Conservation (phyloP, 805 yeast species). For the Candida hungchunana region DNA sequence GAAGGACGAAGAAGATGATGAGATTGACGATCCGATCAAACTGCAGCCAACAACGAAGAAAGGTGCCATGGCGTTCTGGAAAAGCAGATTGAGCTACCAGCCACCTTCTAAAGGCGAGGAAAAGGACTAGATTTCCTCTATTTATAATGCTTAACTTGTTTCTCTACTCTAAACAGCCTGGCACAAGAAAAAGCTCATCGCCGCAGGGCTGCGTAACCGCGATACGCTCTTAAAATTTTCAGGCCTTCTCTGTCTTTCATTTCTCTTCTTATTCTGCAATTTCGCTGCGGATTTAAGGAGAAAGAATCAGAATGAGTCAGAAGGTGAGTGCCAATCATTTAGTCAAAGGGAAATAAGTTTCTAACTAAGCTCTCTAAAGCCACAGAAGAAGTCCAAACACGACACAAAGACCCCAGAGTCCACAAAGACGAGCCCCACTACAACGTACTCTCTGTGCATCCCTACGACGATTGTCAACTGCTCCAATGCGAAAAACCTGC, state of each 20-base stretch:
- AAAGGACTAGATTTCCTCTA: neutral
- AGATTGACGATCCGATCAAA: slow-evolving; percentile 22
- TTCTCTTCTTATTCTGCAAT: slow-evolving; percentile 1
- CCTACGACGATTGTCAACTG: slow-evolving; percentile 61
- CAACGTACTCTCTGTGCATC: slow-evolving; percentile 58
- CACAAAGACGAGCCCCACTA: slow-evolving; percentile 4
- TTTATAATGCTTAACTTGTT: neutral
- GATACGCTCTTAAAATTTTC: slow-evolving; percentile 11
- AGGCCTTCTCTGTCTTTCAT: slow-evolving; percentile 7
- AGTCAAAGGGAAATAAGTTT: too few species aligned
- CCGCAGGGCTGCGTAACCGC: slow-evolving; percentile 11
- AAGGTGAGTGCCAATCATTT: neutral
- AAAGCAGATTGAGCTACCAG: slow-evolving; percentile 17
- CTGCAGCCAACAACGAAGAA: slow-evolving; percentile 26
- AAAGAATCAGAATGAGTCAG: neutral
- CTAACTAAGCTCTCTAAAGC: slow-evolving; percentile 2
- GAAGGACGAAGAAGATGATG: slow-evolving; percentile 15
- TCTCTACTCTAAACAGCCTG: too few species aligned
- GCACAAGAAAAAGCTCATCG: slow-evolving; percentile 6
- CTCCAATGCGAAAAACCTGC: slow-evolving; percentile 56
- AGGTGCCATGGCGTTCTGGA: slow-evolving; percentile 25
- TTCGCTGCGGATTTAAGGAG: neutral
- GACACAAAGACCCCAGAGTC: neutral
- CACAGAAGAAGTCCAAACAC: neutral
- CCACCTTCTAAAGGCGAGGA: slow-evolving; percentile 1